Evolutionary conservation across 805 yeast genomes (phyloP).

Genomic region (Spathaspora sp.): DNA sequence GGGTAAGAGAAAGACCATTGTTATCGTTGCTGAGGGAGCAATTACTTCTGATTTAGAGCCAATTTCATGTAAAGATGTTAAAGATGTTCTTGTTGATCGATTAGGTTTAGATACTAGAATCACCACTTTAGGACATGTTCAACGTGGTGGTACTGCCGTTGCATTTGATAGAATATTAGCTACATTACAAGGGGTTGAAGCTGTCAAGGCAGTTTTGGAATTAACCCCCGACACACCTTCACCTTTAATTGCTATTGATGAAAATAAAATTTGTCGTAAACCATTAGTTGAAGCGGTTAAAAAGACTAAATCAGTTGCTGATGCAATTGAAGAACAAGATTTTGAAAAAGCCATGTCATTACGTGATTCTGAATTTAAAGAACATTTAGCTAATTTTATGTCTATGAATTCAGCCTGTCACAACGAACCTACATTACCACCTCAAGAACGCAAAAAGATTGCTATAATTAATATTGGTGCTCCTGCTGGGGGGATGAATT

Average conservation of each 20-base stretch:
- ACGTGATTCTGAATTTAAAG: conserved; percentile 86
- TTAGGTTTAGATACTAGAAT: conserved; percentile 92
- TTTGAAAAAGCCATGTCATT: conserved; percentile 83
- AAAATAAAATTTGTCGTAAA: conserved; percentile 80
- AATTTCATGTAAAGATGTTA: conserved; percentile 76
- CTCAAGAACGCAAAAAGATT: conserved; percentile 59
- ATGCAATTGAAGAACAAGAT: conserved; percentile 73
- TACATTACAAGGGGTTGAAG: conserved; percentile 96
- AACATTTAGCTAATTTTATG: conserved; percentile 69
- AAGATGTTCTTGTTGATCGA: conserved; percentile 67
- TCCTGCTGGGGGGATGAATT: conserved; percentile 94
- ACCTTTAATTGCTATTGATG: conserved; percentile 88
- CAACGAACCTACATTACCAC: conserved; percentile 57
- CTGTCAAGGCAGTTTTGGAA: conserved; percentile 87
- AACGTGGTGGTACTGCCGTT: conserved; percentile 98
- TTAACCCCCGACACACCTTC: conserved; percentile 89
- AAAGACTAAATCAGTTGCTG: conserved; percentile 85
- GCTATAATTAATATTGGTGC: conserved; percentile 95
- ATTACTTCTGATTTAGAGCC: conserved; percentile 77
- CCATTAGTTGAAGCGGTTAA: conserved; percentile 88
- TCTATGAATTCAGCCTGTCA: conserved; percentile 68
- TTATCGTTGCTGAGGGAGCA: conserved; percentile 98
- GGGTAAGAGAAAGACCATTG: conserved; percentile 93
- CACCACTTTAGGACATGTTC: conserved; percentile 95
- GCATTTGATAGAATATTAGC: conserved; percentile 91